phyloP scores from a whole-genome alignment of 208 protist species.

The Trypanosoma brucei region DNA sequence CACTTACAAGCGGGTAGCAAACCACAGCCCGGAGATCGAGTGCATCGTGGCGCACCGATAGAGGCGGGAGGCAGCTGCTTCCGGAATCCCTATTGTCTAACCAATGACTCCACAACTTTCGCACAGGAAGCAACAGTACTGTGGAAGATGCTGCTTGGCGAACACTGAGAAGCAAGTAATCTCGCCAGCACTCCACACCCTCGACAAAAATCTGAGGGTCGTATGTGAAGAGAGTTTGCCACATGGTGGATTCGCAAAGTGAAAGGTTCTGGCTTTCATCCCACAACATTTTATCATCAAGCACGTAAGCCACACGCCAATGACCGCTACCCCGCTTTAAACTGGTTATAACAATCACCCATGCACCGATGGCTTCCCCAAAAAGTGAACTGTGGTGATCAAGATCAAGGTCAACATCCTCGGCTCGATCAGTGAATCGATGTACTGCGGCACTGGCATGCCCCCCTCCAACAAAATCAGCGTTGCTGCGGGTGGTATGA shows the following conservation, averaged over 20 bases:
- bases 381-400: conserved; percentile 59
- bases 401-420: conserved; percentile 49
- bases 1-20: not conserved
- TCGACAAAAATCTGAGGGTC: conserved; percentile 41
- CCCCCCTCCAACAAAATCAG: not conserved
- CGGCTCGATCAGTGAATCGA: conserved; percentile 18
- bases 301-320: conserved; percentile 42
- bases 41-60: conserved; percentile 16
- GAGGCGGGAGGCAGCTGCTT: not conserved
- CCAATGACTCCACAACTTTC: conserved; percentile 32
- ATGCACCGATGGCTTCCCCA: conserved; percentile 28
- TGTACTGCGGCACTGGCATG: not conserved
- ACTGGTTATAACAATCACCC: conserved; percentile 38
- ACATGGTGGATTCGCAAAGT: conserved; percentile 8
- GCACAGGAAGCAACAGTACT: conserved; percentile 34
- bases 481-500: not conserved
- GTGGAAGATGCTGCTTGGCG: conserved; percentile 30
- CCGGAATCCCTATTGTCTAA: not conserved
- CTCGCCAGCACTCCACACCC: conserved; percentile 30
- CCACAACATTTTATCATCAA: conserved; percentile 22
- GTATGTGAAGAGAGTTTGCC: conserved; percentile 46
- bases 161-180: conserved; percentile 52
- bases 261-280: not conserved
- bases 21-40: conserved; percentile 11
- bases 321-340: conserved; percentile 23